These are phyloP conservation scores for Candida tibetensis DNA, from an alignment of 805 yeast species.

Conservation along the genomic window DNA sequence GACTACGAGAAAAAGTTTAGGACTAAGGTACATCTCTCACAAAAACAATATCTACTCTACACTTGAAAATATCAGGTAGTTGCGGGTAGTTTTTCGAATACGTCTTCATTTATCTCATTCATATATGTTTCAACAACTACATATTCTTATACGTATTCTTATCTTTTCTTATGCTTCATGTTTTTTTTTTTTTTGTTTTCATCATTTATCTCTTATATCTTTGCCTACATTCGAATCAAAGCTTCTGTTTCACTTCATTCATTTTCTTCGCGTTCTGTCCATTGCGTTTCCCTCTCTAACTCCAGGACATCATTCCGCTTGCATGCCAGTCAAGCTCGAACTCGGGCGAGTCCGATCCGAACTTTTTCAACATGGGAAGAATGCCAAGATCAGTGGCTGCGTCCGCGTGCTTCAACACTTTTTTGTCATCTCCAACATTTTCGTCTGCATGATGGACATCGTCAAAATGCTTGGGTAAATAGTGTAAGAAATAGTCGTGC, in stretches of 20 bases:
- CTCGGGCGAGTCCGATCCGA: constrained; percentile 23
- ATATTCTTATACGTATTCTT: no score
- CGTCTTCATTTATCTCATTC: no score
- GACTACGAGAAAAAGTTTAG: no score
- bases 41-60: no score
- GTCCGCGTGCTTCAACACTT: constrained; percentile 23
- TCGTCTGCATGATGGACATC: constrained; percentile 9
- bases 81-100: no score
- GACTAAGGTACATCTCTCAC: no score
- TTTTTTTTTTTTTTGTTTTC: not conserved
- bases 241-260: no score
- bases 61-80: no score
- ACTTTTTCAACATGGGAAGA: constrained; percentile 36
- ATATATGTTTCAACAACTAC: no score
- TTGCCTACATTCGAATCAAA: no score
- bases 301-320: constrained; percentile 31
- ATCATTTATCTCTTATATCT: not conserved
- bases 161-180: no score
- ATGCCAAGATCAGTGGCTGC: constrained; percentile 15
- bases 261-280: no score
- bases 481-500: constrained; percentile 36
- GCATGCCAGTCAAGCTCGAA: constrained; percentile 39
- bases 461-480: constrained; percentile 21
- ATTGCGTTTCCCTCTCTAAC: not conserved
- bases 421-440: constrained; percentile 7